Conservation (phyloP, 2,329 filamentous ascomycete genomes). For the Talaromyces sp. region DNA sequence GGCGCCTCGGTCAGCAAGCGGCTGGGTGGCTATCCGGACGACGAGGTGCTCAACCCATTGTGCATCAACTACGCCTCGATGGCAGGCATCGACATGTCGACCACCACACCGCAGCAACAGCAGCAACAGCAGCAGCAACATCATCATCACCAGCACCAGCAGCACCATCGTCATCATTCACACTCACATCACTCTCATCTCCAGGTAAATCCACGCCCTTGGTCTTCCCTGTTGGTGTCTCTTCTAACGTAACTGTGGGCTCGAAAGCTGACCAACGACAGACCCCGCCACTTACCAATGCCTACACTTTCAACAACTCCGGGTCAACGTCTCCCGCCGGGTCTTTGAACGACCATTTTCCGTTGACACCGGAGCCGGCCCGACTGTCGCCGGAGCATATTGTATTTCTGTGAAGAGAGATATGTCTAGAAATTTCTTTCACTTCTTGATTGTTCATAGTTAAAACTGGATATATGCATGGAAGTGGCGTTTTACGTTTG, state of each 20-base stretch:
- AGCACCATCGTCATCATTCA: not conserved
- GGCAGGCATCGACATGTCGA: slow-evolving; percentile 51
- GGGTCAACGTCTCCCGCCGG: slow-evolving; percentile 38
- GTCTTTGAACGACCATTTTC: slow-evolving; percentile 31
- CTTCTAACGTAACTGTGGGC: slow-evolving; percentile 4
- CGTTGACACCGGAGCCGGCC: slow-evolving; percentile 38
- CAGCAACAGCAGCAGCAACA: slow-evolving; percentile 22
- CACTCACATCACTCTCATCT: slow-evolving; percentile 31
- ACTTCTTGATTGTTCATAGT: not conserved
- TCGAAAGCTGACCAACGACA: slow-evolving; percentile 20
- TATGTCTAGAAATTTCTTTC: not conserved
- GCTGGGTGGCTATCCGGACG: slow-evolving; percentile 49
- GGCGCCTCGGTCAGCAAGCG: slow-evolving; percentile 46
- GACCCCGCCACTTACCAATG: slow-evolving; percentile 34
- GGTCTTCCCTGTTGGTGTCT: not conserved
- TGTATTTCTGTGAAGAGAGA: not conserved
- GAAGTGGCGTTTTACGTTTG: not conserved
- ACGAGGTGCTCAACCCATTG: slow-evolving; percentile 55
- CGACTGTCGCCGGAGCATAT: slow-evolving; percentile 33
- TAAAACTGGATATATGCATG: not conserved
- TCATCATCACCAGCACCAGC: not conserved
- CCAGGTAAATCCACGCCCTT: slow-evolving; percentile 41
- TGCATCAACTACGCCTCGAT: slow-evolving; percentile 58
- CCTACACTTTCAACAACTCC: slow-evolving; percentile 37
- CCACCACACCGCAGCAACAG: slow-evolving; percentile 14